phyloP scores from a whole-genome alignment of 495 filamentous ascomycete species.

The Trichoderma erinaceum region DNA sequence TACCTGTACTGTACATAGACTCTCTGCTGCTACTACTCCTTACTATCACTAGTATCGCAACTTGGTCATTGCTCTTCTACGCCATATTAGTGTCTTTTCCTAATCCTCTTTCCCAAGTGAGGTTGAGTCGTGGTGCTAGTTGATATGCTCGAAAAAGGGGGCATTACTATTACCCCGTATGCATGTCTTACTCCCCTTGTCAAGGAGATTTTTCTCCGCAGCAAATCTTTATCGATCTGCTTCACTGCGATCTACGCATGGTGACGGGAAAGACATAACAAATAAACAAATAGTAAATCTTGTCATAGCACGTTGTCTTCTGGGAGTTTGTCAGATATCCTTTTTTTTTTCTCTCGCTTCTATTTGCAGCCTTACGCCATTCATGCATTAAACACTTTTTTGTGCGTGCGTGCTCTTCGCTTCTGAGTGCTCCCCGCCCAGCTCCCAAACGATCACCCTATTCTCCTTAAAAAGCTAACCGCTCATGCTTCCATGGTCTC shows the following conservation, averaged over 20 bases:
- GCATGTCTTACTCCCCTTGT: not conserved
- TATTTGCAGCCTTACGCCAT: not conserved
- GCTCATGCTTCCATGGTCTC: conserved; percentile 65
- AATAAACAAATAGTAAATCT: not conserved
- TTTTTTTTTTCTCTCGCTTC: not conserved
- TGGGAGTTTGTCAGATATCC: not conserved
- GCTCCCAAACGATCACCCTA: not conserved
- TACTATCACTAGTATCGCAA: too few relatives aligned
- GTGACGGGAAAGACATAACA: not conserved
- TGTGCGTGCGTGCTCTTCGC: not conserved
- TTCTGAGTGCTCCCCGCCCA: not conserved
- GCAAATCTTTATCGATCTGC: not conserved
- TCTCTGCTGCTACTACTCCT: too few relatives aligned
- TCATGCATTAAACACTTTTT: not conserved
- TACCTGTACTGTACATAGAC: not conserved
- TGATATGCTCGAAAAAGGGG: too few relatives aligned
- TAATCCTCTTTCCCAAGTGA: too few relatives aligned
- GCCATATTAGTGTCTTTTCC: too few relatives aligned
- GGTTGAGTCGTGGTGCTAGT: too few relatives aligned
- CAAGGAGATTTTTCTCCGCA: not conserved
- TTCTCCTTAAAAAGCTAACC: conserved; percentile 34
- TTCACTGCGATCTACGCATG: not conserved
- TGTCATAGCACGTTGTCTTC: too few relatives aligned
- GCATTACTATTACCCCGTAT: not conserved
- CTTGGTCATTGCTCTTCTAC: too few relatives aligned